Evolutionary conservation across 1,284 basidiomycete species (phyloP), one percentile per base, ranked within the genome.

Genomic region (Austropuccinia psidii): DNA sequence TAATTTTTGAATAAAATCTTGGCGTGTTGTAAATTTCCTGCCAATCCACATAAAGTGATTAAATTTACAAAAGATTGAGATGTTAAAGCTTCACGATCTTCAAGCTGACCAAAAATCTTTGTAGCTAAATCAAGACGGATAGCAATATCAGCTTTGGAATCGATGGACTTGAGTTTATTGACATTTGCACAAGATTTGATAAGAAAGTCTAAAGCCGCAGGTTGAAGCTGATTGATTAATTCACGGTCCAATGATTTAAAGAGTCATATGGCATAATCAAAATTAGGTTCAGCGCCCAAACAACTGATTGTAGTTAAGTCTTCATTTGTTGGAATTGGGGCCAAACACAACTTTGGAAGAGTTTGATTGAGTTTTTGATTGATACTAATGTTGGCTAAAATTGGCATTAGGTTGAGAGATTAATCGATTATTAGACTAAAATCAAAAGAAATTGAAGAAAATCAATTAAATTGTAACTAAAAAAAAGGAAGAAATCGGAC

Each of bases 291-390:
- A 52, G 57, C 45, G 21, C 9, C 31, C 50, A 62, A 55, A 4
- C 31, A 21, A 17, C 33, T 24, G 33, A 62, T 35, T 37, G 43
- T 43, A 29, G 29, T 62, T 37, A 52, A n/a, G 33, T 73, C 69
- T 37, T 73, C 69, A 37, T n/a, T 50, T 8, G 57, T 39, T 5
- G 55, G 31, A 49, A 58, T 41, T 33, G 68, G 68, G 17, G 58
- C 69, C 15, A 61, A 41, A 8, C 58, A 61, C 31, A 73, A 47
- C 31, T 64, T 64, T 19, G 69, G 69, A 7, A 73, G 60, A 57
- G 45, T 73, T 37, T 73, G 60, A n/a, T 65, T 64, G 5, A 73
- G 60, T 21, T 61, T 58, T 73, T 73, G 69, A 31, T 61, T 73
- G 49, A 73, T 33, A 37, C 33, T 54, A 35, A 50, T 24, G 39